These are phyloP conservation scores for Fusarium sp. DNA, from an alignment of 2,329 filamentous ascomycete species.

Conservation along the genomic window DNA sequence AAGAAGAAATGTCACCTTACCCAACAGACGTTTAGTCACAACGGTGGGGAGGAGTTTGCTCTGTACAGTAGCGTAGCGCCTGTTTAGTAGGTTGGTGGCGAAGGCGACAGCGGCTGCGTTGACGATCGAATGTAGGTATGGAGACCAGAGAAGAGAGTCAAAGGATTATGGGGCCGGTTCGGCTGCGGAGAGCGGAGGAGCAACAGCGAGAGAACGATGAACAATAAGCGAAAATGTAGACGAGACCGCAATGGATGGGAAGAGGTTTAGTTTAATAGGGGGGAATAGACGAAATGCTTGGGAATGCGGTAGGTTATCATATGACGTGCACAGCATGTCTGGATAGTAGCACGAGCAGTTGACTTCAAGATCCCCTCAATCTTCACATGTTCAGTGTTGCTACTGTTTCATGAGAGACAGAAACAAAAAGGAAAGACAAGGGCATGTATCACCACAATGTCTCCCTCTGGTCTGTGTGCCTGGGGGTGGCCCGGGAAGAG, in stretches of 20 bases:
- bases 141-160: slow-evolving; percentile 18
- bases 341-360: slow-evolving; percentile 14
- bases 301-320: slow-evolving; percentile 25
- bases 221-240: slow-evolving; percentile 20
- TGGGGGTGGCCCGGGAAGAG: slow-evolving; percentile 15
- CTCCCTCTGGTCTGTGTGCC: slow-evolving; percentile 13
- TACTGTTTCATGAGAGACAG: neutral
- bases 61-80: neutral
- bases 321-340: slow-evolving; percentile 31
- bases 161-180: slow-evolving; percentile 19
- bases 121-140: slow-evolving; percentile 21
- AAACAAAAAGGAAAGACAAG: slow-evolving; percentile 28
- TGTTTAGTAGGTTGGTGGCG: slow-evolving; percentile 4
- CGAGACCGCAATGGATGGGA: neutral
- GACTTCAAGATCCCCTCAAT: slow-evolving; percentile 2
- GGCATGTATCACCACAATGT: slow-evolving; percentile 12
- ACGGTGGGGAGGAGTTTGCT: slow-evolving; percentile 12
- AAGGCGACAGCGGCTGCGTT: slow-evolving; percentile 3
- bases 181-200: slow-evolving; percentile 9
- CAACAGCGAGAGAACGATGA: neutral
- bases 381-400: slow-evolving; percentile 30
- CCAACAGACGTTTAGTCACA: slow-evolving; percentile 10
- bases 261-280: slow-evolving; percentile 19
- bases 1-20: slow-evolving; percentile 30
- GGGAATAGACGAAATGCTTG: neutral